Percentiles rank a stretch among this genome's conserved stretches.
Conservation (phyloP, 306 rosid genomes). For the Betula pendula region DNA sequence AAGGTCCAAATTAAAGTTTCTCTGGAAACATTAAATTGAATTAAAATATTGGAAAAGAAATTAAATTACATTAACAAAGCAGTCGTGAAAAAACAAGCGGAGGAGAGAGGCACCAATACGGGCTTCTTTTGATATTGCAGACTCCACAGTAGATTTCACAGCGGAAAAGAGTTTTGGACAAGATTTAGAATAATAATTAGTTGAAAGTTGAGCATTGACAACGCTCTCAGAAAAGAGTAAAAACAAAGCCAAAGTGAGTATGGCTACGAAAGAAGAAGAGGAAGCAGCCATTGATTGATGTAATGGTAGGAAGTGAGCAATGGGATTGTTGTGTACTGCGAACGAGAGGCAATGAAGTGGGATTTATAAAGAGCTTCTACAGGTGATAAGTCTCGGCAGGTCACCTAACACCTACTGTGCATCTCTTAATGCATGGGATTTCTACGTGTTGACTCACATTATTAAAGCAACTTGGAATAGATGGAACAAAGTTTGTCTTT, state of each 20-base stretch:
- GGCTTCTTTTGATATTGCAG: conserved; percentile 64
- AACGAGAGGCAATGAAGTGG: background rate
- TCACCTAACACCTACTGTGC: conserved; percentile 51
- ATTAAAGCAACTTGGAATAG: too few relatives aligned
- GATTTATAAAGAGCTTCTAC: conserved; percentile 39
- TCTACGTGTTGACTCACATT: background rate
- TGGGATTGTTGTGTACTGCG: background rate
- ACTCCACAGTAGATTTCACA: conserved; percentile 50
- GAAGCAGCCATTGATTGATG: conserved; percentile 40
- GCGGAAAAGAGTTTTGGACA: conserved; percentile 63
- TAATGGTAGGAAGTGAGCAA: background rate
- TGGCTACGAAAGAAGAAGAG: conserved; percentile 14
- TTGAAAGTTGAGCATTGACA: conserved; percentile 55
- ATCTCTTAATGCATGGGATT: conserved; percentile 32
- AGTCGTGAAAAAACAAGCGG: conserved; percentile 88
- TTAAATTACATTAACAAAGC: conserved; percentile 85
- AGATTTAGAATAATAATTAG: conserved; percentile 48
- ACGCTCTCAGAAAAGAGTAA: conserved; percentile 32
- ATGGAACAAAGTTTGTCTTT: too few relatives aligned
- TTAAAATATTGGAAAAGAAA: background rate
- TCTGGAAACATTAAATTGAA: too few relatives aligned
- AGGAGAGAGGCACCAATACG: conserved; percentile 97
- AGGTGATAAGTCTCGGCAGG: conserved; percentile 42
- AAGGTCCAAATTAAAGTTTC: too few relatives aligned
- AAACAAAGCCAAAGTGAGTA: conserved; percentile 33